phyloP scores from a whole-genome alignment of 208 protist genomes.

The Trypanosoma conorhini region DNA sequence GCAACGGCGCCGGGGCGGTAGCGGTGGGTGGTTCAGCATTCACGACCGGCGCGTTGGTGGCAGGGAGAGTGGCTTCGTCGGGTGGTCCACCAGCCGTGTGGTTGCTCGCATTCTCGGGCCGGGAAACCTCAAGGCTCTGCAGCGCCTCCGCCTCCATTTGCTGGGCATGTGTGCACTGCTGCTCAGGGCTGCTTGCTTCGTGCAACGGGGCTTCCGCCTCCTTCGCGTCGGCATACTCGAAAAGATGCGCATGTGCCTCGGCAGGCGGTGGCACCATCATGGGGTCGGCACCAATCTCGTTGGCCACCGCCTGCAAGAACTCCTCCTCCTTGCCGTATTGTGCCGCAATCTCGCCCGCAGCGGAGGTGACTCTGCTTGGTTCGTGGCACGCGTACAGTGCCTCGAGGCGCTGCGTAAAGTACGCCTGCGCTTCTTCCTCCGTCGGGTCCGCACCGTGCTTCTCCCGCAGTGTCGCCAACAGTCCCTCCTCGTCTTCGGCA shows the following conservation, averaged over 20 bases:
- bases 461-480: constrained; percentile 3
- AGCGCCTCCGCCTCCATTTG: no score
- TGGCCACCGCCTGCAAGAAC: constrained; percentile 9
- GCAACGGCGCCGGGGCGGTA: not conserved
- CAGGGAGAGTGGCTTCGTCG: not conserved
- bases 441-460: constrained; percentile 11
- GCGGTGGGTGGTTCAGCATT: not conserved
- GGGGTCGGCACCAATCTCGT: not conserved
- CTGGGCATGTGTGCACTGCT: no score
- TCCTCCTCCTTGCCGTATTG: constrained; percentile 21
- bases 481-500: constrained; percentile 1
- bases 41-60: not conserved
- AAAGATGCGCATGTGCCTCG: not conserved
- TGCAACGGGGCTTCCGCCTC: not conserved
- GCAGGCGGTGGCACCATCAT: not conserved
- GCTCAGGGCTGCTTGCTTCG: not conserved
- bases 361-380: constrained; percentile 3
- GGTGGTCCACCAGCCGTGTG: no score
- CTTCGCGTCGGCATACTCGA: not conserved
- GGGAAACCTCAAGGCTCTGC: no score
- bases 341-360: constrained; percentile 1
- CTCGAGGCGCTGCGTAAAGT: constrained; percentile 23
- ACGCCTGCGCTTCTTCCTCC: constrained; percentile 12
- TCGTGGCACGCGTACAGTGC: constrained; percentile 7
- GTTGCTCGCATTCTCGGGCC: no score